Percentiles rank a stretch among this genome's conserved stretches.
Conservation (phyloP, 176 grass and related monocot genomes). For the Eremochloa ophiuroides region DNA sequence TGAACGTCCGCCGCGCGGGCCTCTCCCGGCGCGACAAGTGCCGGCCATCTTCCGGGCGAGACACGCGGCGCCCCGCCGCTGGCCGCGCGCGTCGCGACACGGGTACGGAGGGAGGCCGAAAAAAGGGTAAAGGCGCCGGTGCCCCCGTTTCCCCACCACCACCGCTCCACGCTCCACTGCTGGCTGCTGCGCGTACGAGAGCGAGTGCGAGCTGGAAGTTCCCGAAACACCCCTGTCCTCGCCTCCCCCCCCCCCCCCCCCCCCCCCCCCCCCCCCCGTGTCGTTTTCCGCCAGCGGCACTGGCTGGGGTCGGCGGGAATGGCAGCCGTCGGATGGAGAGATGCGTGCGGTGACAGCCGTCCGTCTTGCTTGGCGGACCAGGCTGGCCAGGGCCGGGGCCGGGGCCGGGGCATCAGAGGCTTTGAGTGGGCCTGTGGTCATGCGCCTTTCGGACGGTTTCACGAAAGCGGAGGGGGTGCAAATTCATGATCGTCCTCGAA, state of each 20-base stretch:
- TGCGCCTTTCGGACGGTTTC: background rate
- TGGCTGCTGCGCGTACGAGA: too few species aligned
- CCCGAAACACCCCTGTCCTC: slow-evolving; percentile 9
- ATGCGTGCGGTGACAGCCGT: background rate
- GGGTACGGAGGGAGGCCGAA: background rate
- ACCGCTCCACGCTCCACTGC: background rate
- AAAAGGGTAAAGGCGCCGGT: background rate
- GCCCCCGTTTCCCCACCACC: background rate
- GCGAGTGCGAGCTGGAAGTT: background rate
- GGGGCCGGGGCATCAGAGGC: background rate
- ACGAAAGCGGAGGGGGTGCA: background rate
- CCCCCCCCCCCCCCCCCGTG: too few species aligned
- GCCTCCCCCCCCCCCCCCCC: too few species aligned
- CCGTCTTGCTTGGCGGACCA: too few species aligned
- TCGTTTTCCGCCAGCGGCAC: slow-evolving; percentile 27
- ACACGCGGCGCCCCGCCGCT: slow-evolving; percentile 17
- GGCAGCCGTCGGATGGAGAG: slow-evolving; percentile 15
- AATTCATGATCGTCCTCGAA: background rate
- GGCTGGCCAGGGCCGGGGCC: background rate
- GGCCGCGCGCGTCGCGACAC: slow-evolving; percentile 34
- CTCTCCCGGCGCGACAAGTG: slow-evolving; percentile 18
- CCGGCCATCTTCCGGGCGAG: background rate
- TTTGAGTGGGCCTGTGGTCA: background rate
- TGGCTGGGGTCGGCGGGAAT: too few species aligned
- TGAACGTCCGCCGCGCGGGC: background rate